Evolutionary conservation across 768 basidiomycete genomes (phyloP), one percentile per base, ranked within the genome.

Genomic region (Termitomyces sp.): DNA sequence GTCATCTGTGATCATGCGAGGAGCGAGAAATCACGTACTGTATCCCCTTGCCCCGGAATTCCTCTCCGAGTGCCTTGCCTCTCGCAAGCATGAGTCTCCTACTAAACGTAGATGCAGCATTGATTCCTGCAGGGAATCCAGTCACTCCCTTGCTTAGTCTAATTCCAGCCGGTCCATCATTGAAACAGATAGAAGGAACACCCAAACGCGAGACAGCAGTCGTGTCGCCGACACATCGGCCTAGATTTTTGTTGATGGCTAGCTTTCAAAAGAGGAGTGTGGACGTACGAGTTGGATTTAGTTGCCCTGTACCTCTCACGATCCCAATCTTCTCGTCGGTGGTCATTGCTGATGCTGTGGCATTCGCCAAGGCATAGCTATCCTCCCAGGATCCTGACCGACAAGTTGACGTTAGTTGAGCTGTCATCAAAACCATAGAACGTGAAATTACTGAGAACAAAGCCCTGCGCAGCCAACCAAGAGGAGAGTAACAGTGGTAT

Each of bases 21-120:
- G 3, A 28, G 12, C 7, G 13, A 35, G 22, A 38, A 2, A 2
- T 20, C 3, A 66, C 69, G 16, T 54, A 79, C 79, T 80, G 76
- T 7, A 83, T 83, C 22, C 91, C 91, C 70, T 89, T 88, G 12
- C 80, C 85, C 20, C 82, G 74, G 69, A 84, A 88, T 69, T 92
- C 90, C 56, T 83, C 76, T 3, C 84, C 90, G 63, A 91, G 74
- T 0, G 87, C 87, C 3, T 76, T 73, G 3, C 86, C 89, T 51
- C 89, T 78, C 39, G 79, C 78, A 55, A 84, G 80, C 78, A 90
- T 89, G 12, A 91, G 73, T 38, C 86, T 77, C 32, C 83, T 78
- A 70, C 89, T 84, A 67, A 83, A 85, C n/a, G 81, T 81, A 8
- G 79, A 72, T 7, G 81, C 81, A 6, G 73, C 67, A 39, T 80